Evolutionary conservation across 108 stramenopile genomes (phyloP).

Genomic region (Nannochloropsis gaditana): DNA sequence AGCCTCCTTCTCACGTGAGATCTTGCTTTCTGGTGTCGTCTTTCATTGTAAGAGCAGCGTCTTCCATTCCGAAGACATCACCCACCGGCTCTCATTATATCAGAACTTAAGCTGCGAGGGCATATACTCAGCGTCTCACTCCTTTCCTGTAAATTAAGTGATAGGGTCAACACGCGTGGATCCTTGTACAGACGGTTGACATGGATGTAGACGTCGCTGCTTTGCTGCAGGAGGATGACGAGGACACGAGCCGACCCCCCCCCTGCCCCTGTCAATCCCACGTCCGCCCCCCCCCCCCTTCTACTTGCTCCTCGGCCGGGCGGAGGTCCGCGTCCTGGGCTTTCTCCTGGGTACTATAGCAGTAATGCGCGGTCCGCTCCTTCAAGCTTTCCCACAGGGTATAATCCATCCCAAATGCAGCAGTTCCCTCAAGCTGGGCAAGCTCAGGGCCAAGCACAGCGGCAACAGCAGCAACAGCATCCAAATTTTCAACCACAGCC

Average conservation of each 20-base stretch:
- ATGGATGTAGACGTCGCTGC: background rate
- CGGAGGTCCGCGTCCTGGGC: background rate
- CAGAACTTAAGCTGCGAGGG: too few species aligned
- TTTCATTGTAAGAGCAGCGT: too few species aligned
- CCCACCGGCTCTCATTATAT: too few species aligned
- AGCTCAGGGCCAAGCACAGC: background rate
- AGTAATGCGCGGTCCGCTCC: background rate
- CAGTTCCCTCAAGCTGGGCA: background rate
- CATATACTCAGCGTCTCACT: too few species aligned
- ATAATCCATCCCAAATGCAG: background rate
- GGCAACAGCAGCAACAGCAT: background rate
- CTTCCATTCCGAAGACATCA: too few species aligned
- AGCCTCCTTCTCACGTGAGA: too few species aligned
- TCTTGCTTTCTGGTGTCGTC: too few species aligned
- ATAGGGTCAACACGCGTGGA: too few species aligned
- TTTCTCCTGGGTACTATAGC: background rate
- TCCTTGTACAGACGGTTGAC: background rate
- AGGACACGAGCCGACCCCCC: background rate
- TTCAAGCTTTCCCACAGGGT: too few species aligned
- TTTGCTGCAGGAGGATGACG: background rate
- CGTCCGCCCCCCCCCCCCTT: background rate
- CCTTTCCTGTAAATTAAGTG: too few species aligned
- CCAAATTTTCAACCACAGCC: background rate
- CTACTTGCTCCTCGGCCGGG: background rate
- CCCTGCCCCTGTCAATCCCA: background rate